Evolutionary conservation across 768 basidiomycete genomes (phyloP).

Genomic region (Leucosporidium yakuticum): DNA sequence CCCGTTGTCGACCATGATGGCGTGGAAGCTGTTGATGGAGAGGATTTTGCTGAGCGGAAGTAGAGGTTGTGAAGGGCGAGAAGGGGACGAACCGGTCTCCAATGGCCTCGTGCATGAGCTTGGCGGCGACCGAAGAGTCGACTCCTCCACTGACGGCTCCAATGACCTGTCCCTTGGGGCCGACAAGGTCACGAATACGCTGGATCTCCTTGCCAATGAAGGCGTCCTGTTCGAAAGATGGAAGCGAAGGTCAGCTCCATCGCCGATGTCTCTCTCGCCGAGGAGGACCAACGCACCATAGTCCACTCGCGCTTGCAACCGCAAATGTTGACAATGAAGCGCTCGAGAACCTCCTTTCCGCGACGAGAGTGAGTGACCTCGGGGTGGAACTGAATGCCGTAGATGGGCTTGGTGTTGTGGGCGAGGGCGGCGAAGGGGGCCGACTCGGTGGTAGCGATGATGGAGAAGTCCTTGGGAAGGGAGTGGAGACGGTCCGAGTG

Average conservation of each 20-base stretch:
- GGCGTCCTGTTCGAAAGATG: constrained; percentile 67
- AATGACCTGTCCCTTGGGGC: constrained; percentile 88
- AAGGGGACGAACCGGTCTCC: constrained; percentile 69
- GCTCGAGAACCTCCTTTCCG: constrained; percentile 80
- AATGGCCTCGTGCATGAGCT: constrained; percentile 99
- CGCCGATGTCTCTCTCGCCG: neutral
- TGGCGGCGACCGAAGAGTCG: constrained; percentile 95
- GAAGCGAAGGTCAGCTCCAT: neutral
- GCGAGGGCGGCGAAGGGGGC: constrained; percentile 92
- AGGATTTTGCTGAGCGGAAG: neutral
- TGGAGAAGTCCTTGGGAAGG: constrained; percentile 74
- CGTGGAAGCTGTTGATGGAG: constrained; percentile 73
- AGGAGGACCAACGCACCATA: constrained; percentile 58
- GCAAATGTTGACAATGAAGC: constrained; percentile 79
- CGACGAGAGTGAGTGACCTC: constrained; percentile 91
- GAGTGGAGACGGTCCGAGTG: constrained; percentile 89
- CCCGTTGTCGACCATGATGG: constrained; percentile 99
- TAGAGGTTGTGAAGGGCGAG: neutral
- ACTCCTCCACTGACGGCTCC: constrained; percentile 97
- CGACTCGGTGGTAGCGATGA: constrained; percentile 75
- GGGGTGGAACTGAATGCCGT: constrained; percentile 97
- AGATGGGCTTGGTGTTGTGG: constrained; percentile 79
- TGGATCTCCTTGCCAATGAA: constrained; percentile 96
- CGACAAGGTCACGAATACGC: constrained; percentile 90
- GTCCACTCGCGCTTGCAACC: constrained; percentile 79